phyloP scores from a whole-genome alignment of 352 stramenopile genomes.

The Globisporangium iwayamae region DNA sequence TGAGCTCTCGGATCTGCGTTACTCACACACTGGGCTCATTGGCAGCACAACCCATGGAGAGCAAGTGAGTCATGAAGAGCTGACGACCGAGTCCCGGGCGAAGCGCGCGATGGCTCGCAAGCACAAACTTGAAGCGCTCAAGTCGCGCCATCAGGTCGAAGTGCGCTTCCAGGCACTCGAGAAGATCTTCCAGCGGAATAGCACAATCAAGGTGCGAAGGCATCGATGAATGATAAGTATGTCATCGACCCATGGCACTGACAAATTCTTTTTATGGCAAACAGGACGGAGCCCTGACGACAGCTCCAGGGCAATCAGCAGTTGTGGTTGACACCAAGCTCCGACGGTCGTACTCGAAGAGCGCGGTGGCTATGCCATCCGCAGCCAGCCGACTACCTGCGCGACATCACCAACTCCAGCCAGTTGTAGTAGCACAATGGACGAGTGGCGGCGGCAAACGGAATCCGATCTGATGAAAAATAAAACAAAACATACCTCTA shows the following conservation, averaged over 20 bases:
- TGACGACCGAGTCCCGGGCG: constrained; percentile 16
- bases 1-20: constrained; percentile 45
- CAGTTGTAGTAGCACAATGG: neutral
- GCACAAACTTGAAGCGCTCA: constrained; percentile 50
- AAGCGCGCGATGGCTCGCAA: constrained; percentile 30
- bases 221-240: neutral
- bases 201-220: constrained; percentile 29
- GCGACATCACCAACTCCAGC: neutral
- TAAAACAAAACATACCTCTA: neutral
- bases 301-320: no score
- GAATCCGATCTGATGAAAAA: neutral
- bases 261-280: neutral
- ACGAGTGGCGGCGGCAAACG: neutral
- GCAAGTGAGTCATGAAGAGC: neutral
- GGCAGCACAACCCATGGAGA: constrained; percentile 1
- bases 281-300: neutral
- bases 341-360: constrained; percentile 6
- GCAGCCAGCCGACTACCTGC: neutral
- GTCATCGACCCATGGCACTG: neutral
- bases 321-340: neutral
- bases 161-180: constrained; percentile 61
- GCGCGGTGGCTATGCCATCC: neutral
- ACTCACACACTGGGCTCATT: constrained; percentile 6
- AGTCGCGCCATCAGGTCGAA: constrained; percentile 46
- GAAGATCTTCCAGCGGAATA: constrained; percentile 46